Evolutionary conservation across 2,329 filamentous ascomycete genomes (phyloP).

Genomic region (Trichophyton equinum): DNA sequence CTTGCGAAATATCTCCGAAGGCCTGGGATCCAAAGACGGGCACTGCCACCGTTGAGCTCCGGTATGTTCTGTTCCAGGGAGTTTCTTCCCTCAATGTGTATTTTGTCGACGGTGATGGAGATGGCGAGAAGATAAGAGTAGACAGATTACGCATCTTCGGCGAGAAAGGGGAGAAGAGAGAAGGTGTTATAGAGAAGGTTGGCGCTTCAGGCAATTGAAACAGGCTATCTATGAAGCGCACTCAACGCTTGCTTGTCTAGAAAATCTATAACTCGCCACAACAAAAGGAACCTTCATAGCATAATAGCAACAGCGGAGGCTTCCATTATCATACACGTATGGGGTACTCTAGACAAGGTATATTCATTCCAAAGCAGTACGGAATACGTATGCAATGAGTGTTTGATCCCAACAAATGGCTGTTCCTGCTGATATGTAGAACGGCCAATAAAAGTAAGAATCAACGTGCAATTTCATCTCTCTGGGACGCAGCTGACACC

Average conservation of each 20-base stretch:
- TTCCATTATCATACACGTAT: background rate
- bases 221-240: background rate
- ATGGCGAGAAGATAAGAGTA: constrained; percentile 72
- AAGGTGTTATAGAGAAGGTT: constrained; percentile 91
- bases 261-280: background rate
- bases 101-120: constrained; percentile 71
- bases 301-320: background rate
- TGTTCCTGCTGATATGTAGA: constrained; percentile 29
- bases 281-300: background rate
- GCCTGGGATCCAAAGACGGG: constrained; percentile 69
- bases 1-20: constrained; percentile 56
- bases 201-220: constrained; percentile 56
- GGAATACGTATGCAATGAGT: constrained; percentile 19
- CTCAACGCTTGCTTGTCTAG: background rate
- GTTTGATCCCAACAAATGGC: constrained; percentile 46
- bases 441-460: constrained; percentile 40
- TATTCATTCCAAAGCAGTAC: background rate
- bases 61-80: constrained; percentile 96
- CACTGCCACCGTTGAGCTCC: constrained; percentile 59
- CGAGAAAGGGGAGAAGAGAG: constrained; percentile 79
- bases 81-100: constrained; percentile 78
- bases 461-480: constrained; percentile 60
- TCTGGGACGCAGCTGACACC: constrained; percentile 77
- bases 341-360: background rate
- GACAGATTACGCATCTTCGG: constrained; percentile 55